Evolutionary conservation across 192 early-diverging fungal genomes (phyloP).

Genomic region (Dimargaris verticillata): DNA sequence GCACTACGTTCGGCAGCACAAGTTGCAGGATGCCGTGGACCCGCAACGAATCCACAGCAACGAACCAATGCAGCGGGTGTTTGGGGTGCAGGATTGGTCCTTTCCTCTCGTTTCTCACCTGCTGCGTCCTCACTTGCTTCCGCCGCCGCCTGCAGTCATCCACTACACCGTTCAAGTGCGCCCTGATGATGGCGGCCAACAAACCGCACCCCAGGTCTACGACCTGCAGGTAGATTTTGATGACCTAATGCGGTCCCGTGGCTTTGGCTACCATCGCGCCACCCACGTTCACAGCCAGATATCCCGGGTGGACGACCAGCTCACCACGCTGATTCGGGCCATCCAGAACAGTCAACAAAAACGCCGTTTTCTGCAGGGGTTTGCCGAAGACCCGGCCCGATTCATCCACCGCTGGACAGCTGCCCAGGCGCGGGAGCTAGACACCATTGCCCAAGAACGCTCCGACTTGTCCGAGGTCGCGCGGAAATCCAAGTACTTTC

Average conservation of each 20-base stretch:
- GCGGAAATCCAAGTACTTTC: background rate
- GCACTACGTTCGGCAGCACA: slow-evolving; percentile 91
- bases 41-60: slow-evolving; percentile 77
- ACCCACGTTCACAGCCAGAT: slow-evolving; percentile 33
- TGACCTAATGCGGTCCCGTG: slow-evolving; percentile 43
- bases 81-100: slow-evolving; percentile 45
- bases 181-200: slow-evolving; percentile 43
- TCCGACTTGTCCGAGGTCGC: slow-evolving; percentile 17
- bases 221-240: slow-evolving; percentile 87
- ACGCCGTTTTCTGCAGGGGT: slow-evolving; percentile 82
- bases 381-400: slow-evolving; percentile 67
- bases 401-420: slow-evolving; percentile 89
- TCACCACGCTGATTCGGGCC: slow-evolving; percentile 59
- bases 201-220: slow-evolving; percentile 58
- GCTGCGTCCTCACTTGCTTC: slow-evolving; percentile 51
- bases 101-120: slow-evolving; percentile 75
- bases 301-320: slow-evolving; percentile 25
- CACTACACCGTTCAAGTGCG: slow-evolving; percentile 73
- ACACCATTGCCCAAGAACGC: slow-evolving; percentile 12
- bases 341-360: slow-evolving; percentile 82
- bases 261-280: slow-evolving; percentile 28
- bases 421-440: slow-evolving; percentile 82
- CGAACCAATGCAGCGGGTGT: slow-evolving; percentile 45
- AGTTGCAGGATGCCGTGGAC: slow-evolving; percentile 80
- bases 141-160: slow-evolving; percentile 74